Conservation (phyloP, 306 rosid genomes). For the Glycine latifolia region DNA sequence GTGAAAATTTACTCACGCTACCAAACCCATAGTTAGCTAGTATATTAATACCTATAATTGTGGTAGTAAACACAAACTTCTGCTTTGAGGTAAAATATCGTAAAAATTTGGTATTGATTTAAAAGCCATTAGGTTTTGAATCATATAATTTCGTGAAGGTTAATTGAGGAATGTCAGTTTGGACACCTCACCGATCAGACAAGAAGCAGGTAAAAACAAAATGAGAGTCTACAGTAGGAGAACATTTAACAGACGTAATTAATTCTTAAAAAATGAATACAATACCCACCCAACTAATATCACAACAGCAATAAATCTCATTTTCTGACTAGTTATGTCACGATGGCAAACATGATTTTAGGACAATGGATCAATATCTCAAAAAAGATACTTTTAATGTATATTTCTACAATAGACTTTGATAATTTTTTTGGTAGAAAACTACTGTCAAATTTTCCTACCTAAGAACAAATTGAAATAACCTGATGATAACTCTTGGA, state of each 20-base stretch:
- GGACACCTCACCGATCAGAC: not conserved
- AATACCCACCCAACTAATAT: too few relatives aligned
- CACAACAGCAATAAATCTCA: not conserved
- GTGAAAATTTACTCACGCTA: too few relatives aligned
- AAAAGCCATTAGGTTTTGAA: not conserved
- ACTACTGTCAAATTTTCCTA: slow-evolving; percentile 19
- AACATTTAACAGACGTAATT: slow-evolving; percentile 18
- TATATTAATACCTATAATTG: not conserved
- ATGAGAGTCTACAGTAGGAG: not conserved
- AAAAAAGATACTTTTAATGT: not conserved
- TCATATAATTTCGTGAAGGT: not conserved
- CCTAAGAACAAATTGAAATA: slow-evolving; percentile 38
- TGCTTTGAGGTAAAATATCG: too few relatives aligned
- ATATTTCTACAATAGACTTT: slow-evolving; percentile 39
- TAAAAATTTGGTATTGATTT: not conserved
- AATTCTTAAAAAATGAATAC: slow-evolving; percentile 21
- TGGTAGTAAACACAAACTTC: not conserved
- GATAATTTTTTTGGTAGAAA: not conserved
- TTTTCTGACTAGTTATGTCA: slow-evolving; percentile 16
- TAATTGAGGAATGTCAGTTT: not conserved
- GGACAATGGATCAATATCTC: slow-evolving; percentile 11
- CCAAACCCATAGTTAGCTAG: too few relatives aligned
- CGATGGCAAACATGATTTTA: slow-evolving; percentile 30
- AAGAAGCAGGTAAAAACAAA: not conserved
- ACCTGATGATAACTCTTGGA: slow-evolving; percentile 22